Conservation (phyloP, 176 grass and related monocot genomes). For the Neostapfia colusana region DNA sequence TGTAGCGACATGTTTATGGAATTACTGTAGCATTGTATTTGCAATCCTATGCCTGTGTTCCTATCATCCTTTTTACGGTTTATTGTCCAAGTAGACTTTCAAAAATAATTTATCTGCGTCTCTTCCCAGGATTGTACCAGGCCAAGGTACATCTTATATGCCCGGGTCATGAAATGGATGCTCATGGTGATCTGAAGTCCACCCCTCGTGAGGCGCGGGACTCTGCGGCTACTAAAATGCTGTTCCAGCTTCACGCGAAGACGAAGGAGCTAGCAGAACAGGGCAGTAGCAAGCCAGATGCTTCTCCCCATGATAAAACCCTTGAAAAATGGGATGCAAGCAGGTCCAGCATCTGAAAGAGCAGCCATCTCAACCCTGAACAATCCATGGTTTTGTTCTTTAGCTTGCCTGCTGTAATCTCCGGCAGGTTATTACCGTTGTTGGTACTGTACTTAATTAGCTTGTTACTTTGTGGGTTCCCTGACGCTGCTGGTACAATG, state of each 20-base stretch:
- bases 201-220: constrained; percentile 38
- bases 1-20: background rate
- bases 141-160: constrained; percentile 36
- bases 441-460: background rate
- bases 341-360: background rate
- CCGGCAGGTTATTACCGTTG: background rate
- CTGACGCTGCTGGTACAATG: background rate
- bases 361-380: background rate
- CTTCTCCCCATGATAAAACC: background rate
- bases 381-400: background rate
- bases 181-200: constrained; percentile 12
- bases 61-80: background rate
- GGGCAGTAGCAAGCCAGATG: background rate
- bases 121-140: constrained; percentile 40
- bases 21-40: background rate
- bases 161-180: constrained; percentile 31
- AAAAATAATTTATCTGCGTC: background rate
- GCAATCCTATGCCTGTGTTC: background rate
- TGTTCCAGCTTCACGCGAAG: constrained; percentile 36
- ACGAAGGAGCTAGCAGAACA: background rate
- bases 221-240: constrained; percentile 42
- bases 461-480: background rate
- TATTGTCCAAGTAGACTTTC: background rate
- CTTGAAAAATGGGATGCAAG: background rate
- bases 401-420: background rate